These are phyloP conservation scores for Suillus sp. DNA, from an alignment of 768 basidiomycete species.

Conservation along the genomic window DNA sequence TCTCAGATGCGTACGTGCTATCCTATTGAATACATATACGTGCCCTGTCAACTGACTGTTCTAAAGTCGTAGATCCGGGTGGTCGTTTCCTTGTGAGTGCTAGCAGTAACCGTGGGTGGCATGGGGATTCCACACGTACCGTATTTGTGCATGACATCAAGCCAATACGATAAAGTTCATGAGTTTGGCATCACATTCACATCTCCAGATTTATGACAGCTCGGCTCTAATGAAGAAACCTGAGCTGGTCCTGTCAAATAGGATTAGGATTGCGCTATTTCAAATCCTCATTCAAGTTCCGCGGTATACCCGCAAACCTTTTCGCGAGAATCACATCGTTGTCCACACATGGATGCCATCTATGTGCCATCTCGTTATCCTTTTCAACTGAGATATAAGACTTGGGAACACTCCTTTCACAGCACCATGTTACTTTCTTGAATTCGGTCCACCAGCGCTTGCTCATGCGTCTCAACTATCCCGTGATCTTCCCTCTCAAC, in stretches of 20 bases:
- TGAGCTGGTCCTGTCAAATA: constrained; percentile 16
- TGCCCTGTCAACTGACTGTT: constrained; percentile 28
- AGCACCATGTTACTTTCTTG: constrained; percentile 26
- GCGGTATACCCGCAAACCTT: constrained; percentile 33
- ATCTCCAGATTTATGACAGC: constrained; percentile 27
- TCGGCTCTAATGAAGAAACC: constrained; percentile 11
- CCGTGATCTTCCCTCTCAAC: constrained; percentile 36
- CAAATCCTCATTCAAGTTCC: constrained; percentile 36
- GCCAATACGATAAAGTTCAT: constrained; percentile 33
- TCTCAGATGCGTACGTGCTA: constrained; percentile 83
- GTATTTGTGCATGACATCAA: constrained; percentile 92
- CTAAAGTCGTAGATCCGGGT: constrained; percentile 80
- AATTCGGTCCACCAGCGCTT: constrained; percentile 4
- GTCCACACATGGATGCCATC: constrained; percentile 26
- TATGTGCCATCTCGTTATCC: constrained; percentile 37
- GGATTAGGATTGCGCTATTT: constrained; percentile 35
- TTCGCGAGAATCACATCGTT: constrained; percentile 18
- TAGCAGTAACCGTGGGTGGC: constrained; percentile 93
- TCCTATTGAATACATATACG: constrained; percentile 16
- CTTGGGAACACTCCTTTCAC: constrained; percentile 18
- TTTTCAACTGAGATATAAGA: constrained; percentile 32
- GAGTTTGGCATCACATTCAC: constrained; percentile 10
- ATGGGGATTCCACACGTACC: constrained; percentile 86
- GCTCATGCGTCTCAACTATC: constrained; percentile 34
- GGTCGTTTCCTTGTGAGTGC: constrained; percentile 87